Percentiles rank a stretch among this genome's conserved stretches.
These are phyloP conservation scores for Brettanomyces sp. DNA, from an alignment of 805 yeast genomes.

Conservation along the genomic window DNA sequence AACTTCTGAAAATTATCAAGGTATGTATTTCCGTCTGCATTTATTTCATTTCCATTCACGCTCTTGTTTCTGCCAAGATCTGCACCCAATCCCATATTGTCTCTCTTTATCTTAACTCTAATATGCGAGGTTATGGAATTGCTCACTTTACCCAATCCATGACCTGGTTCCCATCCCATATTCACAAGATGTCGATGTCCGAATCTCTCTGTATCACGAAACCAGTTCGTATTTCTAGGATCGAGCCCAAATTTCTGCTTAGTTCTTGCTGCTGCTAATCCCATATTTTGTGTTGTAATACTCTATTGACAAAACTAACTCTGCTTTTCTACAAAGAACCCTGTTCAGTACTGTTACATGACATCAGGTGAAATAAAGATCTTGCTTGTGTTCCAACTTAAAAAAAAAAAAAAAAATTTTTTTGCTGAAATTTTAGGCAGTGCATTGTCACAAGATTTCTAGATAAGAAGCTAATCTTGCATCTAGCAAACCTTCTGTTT, in stretches of 20 bases:
- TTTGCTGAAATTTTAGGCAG: no score
- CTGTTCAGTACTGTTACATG: no score
- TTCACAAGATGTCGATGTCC: constrained; percentile 80
- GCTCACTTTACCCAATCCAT: constrained; percentile 67
- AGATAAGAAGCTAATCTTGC: no score
- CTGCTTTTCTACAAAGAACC: background rate
- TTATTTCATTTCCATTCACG: constrained; percentile 55
- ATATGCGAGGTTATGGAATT: constrained; percentile 74
- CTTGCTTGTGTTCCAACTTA: background rate
- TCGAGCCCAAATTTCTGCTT: constrained; percentile 85
- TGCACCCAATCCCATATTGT: constrained; percentile 87
- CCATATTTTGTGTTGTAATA: constrained; percentile 37
- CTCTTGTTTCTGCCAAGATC: constrained; percentile 36
- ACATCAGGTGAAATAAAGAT: background rate
- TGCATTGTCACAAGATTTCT: no score
- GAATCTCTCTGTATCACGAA: constrained; percentile 72
- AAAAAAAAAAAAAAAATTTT: background rate
- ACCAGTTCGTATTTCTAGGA: constrained; percentile 93
- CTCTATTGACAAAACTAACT: background rate
- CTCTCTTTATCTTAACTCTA: constrained; percentile 73
- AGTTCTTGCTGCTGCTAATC: constrained; percentile 69
- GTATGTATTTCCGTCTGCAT: constrained; percentile 80
- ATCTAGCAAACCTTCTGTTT: no score
- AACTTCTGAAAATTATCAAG: constrained; percentile 88
- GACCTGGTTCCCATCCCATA: constrained; percentile 90